Evolutionary conservation across 768 basidiomycete species (phyloP).

Genomic region (Fistulinella prunicolor): DNA sequence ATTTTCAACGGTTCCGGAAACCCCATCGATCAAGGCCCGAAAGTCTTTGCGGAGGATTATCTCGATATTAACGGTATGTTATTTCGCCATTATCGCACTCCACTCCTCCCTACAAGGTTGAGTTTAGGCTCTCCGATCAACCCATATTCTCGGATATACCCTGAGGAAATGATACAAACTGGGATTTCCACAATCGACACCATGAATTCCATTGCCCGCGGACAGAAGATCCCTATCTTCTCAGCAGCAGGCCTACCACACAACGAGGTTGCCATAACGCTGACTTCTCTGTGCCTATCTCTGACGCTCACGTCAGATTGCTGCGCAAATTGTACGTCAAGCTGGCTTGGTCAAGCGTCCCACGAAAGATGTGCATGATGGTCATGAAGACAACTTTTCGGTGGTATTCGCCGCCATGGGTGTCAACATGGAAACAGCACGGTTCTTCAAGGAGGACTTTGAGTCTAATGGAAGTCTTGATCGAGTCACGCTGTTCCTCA

Average conservation of each 20-base stretch:
- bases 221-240: conserved; percentile 99
- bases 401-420: conserved; percentile 99
- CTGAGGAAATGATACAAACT: conserved; percentile 99
- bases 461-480: conserved; percentile 98
- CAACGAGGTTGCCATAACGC: conserved; percentile 69
- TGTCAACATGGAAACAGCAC: conserved; percentile 99
- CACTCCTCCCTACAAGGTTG: conserved; percentile 15
- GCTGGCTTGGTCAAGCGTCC: conserved; percentile 96
- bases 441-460: conserved; percentile 99
- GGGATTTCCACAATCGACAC: conserved; percentile 98
- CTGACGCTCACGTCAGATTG: conserved; percentile 62
- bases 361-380: conserved; percentile 96
- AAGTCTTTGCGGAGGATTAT: conserved; percentile 99
- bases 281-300: conserved; percentile 21
- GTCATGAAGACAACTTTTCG: conserved; percentile 99
- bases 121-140: conserved; percentile 91
- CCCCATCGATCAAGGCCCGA: conserved; percentile 97
- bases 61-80: conserved; percentile 94
- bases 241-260: conserved; percentile 98
- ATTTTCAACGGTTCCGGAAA: conserved; percentile 99
- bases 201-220: conserved; percentile 99
- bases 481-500: conserved; percentile 97
- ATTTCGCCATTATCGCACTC: conserved; percentile 1
- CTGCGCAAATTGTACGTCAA: conserved; percentile 99
- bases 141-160: conserved; percentile 97